Evolutionary conservation across 2,329 filamentous ascomycete genomes (phyloP), one percentile per base, ranked within the genome.

Genomic region (Teratosphaeria viscida): DNA sequence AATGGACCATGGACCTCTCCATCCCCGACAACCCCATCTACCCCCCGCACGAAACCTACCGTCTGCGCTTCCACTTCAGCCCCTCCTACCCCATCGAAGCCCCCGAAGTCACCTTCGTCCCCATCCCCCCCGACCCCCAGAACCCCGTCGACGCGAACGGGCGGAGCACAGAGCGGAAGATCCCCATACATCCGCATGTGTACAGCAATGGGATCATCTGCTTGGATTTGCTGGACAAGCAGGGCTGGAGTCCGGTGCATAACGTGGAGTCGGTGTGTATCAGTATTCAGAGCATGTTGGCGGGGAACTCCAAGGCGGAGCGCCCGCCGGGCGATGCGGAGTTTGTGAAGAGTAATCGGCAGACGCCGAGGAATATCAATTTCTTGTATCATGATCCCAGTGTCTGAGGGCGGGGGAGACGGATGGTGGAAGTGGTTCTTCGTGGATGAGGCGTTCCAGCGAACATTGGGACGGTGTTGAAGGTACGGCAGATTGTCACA

Each of bases 181-280:
- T 99, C 68, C 94, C 94, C 0, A 92, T 96, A 73, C 94, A 99
- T 70, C 94, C 94, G 2, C 94, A 99, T 77, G 89, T 99, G 74
- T 99, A 99, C 78, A 94, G 89, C 67, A 99, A 99, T 75, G 94
- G 94, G 67, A 96, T 97, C 74, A 99, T 99, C 72, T 99, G 94
- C 70, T 87, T 99, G 55, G 94, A 99, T 68, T 83, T 99, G 1
- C 85, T 99, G 8, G 90, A 90, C 57, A 80, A 83, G 10, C 86
- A 90, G 64, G 94, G 94, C 59, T 99, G 94, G 94, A 94, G 88
- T 55, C 94, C 94, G 0, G 92, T 99, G 0, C 94, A 99, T 72
- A 96, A 92, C 61, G 94, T 96, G 8, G 92, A 97, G 78, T 95
- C 89, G 70, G 86, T 99, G 29, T 96, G 91, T 78, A 94, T 99